Evolutionary conservation across 192 early-diverging fungal genomes (phyloP).

Genomic region (Gigaspora rosea): DNA sequence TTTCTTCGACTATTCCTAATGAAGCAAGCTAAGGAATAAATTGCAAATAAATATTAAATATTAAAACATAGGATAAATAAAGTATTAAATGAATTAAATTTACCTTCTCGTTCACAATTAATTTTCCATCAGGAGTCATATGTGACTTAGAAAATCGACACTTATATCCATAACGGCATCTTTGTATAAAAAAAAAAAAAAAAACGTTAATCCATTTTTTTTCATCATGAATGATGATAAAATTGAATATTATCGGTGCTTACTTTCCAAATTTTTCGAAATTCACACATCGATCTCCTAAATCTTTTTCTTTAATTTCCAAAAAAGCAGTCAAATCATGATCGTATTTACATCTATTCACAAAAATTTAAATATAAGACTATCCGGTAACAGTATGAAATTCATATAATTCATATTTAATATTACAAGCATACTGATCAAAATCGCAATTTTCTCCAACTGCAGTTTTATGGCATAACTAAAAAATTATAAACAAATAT

Average conservation of each 20-base stretch:
- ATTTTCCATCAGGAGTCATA: conserved; percentile 46
- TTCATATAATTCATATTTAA: neutral
- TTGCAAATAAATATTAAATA: conserved; percentile 1
- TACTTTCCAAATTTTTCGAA: conserved; percentile 77
- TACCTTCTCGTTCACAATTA: conserved; percentile 64
- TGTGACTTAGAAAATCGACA: conserved; percentile 64
- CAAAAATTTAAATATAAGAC: neutral
- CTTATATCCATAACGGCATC: conserved; percentile 63
- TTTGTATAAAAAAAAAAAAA: conserved; percentile 12
- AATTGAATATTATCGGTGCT: conserved; percentile 40
- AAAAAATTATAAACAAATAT: neutral
- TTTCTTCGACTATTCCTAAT: conserved; percentile 30
- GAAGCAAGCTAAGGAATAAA: neutral
- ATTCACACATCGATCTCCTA: conserved; percentile 69
- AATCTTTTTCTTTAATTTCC: conserved; percentile 69
- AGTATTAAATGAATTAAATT: conserved; percentile 11
- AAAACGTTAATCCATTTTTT: neutral
- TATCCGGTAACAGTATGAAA: neutral
- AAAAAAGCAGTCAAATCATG: conserved; percentile 82
- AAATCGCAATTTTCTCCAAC: neutral
- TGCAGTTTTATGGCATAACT: conserved; percentile 16
- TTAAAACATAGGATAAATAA: neutral
- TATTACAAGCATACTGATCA: conserved; percentile 1
- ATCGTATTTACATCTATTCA: conserved; percentile 65
- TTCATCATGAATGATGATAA: neutral